phyloP scores from a whole-genome alignment of 83 land plant species.

The Larix sibirica region DNA sequence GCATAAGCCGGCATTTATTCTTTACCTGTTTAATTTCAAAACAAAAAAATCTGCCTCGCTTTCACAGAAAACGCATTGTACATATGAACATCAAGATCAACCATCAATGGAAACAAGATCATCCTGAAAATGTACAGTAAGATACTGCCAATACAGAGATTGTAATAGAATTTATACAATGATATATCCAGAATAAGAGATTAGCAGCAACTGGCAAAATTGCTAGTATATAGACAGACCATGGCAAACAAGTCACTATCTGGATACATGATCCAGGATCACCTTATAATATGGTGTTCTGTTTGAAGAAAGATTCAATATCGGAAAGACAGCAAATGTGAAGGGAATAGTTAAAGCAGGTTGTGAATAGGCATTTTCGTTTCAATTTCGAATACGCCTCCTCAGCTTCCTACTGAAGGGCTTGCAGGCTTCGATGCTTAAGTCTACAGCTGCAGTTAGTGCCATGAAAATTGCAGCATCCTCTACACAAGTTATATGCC shows the following conservation, averaged over 20 bases:
- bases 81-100: background rate
- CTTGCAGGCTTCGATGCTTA: constrained; percentile 76
- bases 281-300: background rate
- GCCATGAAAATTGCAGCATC: constrained; percentile 89
- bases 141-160: background rate
- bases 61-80: background rate
- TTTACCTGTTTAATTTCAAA: background rate
- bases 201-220: background rate
- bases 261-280: background rate
- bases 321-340: background rate
- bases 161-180: background rate
- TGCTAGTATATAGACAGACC: background rate
- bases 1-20: background rate
- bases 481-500: constrained; percentile 73
- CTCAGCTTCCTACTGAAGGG: constrained; percentile 53
- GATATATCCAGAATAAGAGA: background rate
- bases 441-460: constrained; percentile 83
- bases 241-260: background rate
- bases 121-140: background rate
- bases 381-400: constrained; percentile 29
- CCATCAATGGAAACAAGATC: background rate
- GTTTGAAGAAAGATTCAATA: background rate
- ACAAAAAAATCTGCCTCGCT: background rate
- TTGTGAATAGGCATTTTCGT: background rate
- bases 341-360: background rate